Base-by-base conservation (phyloP, 257 asterid genomes). In the Jacaranda mimosifolia region DNA sequence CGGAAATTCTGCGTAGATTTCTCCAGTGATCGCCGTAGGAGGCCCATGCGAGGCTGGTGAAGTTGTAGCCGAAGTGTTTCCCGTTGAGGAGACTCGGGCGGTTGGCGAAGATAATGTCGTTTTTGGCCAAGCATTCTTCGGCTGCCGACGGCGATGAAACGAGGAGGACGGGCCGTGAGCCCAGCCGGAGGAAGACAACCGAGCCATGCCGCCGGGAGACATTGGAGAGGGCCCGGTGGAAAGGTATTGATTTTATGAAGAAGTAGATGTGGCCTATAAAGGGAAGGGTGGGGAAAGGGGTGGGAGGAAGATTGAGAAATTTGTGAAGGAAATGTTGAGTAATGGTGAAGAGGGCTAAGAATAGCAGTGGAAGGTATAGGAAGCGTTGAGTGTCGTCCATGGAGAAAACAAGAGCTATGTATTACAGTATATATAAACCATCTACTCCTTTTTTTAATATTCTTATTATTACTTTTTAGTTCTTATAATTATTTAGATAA, bases 101-200 rank as follows among this genome's bases (percentile, higher is more conserved):
- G 68, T 86, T 89, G 32, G 94, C 97, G 78, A 91, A 85, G 10
- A 82, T 70, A 1, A 73, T 3, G 59, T 87, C 91, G 83, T 91
- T 82, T 52, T 64, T 72, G 78, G 91, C 63, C 63, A 91, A 72
- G 80, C 97, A 91, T 38, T 89, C 88, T 13, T 76, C 86, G 2
- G 79, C 90, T 0, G 86, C 77, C 0, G 86, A 68, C 4, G 91
- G 88, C 14, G 91, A 82, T n/a, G 93, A 87, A 7, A 85, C 77
- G 32, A 89, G 81, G 70, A 91, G 86, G 43, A 73, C 84, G 4
- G 85, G 89, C 5, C 84, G 88, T 59, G 90, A 78, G 9, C 91
- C 97, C 7, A 91, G 77, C 11, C 46, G 63, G 63, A 91, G 89
- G 71, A 82, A 55, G 59, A 84, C 76, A 12, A 82, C 3, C 2